These are phyloP conservation scores for Fusarium sp. DNA, from an alignment of 2,329 filamentous ascomycete genomes.

Conservation along the genomic window DNA sequence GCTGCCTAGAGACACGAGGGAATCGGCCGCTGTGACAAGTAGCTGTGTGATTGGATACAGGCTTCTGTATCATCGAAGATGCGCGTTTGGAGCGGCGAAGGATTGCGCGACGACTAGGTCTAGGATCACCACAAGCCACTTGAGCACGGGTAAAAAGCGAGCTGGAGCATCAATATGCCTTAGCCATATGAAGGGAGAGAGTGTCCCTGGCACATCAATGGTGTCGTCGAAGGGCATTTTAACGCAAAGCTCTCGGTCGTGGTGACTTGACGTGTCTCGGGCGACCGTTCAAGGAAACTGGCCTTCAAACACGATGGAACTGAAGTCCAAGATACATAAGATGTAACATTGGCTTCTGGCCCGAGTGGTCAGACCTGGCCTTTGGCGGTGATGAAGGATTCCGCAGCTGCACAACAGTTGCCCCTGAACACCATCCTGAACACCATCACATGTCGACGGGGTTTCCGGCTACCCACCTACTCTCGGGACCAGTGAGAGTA, in stretches of 20 bases:
- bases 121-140: not conserved
- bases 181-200: no score
- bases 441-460: not conserved
- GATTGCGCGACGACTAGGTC: not conserved
- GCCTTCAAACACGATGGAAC: rapidly evolving
- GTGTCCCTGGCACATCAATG: no score
- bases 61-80: not conserved
- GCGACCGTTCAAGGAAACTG: not conserved
- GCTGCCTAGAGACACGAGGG: rapidly evolving
- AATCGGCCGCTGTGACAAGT: rapidly evolving
- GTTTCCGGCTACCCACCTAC: not conserved
- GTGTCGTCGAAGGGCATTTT: rapidly evolving
- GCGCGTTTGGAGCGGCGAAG: not conserved
- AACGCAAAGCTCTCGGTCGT: rapidly evolving
- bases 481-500: not conserved
- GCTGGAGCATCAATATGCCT: not conserved
- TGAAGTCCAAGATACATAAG: rapidly evolving
- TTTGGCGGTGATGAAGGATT: rapidly evolving
- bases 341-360: rapidly evolving
- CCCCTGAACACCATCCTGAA: not conserved
- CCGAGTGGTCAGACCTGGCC: rapidly evolving
- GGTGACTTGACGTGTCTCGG: rapidly evolving
- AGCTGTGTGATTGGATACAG: not conserved
- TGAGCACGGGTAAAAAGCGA: not conserved
- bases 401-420: no score